phyloP scores from a whole-genome alignment of 2,329 filamentous ascomycete genomes.

The Fusarium luffae region DNA sequence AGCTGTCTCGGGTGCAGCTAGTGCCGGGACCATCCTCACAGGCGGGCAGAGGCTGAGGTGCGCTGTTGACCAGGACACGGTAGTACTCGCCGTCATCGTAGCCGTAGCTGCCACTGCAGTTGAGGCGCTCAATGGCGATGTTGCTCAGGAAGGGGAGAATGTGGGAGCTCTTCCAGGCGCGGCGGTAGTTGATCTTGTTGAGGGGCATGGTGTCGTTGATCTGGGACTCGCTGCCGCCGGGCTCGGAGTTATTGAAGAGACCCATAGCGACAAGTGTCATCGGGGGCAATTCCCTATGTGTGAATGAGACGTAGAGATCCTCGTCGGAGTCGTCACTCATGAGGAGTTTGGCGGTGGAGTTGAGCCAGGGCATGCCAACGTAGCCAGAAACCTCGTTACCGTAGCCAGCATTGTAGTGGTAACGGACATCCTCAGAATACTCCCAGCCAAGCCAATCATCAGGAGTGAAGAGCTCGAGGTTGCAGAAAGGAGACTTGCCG shows the following conservation, averaged over 20 bases:
- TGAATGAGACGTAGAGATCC: conserved; percentile 75
- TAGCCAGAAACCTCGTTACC: conserved; percentile 67
- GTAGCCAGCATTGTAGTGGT: conserved; percentile 74
- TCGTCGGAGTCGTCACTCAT: conserved; percentile 54
- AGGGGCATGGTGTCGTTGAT: conserved; percentile 74
- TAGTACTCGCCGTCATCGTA: conserved; percentile 49
- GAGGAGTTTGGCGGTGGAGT: conserved; percentile 66
- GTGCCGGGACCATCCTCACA: conserved; percentile 39
- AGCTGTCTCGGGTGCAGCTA: conserved; percentile 32
- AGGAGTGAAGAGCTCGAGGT: conserved; percentile 66
- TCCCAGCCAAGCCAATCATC: conserved; percentile 75
- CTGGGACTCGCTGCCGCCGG: conserved; percentile 57
- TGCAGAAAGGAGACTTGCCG: conserved; percentile 70
- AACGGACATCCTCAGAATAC: conserved; percentile 72
- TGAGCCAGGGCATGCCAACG: conserved; percentile 74
- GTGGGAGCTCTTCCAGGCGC: conserved; percentile 71
- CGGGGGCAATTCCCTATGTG: conserved; percentile 74
- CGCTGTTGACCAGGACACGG: conserved; percentile 41
- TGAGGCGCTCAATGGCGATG: conserved; percentile 72
- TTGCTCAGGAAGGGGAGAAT: conserved; percentile 74
- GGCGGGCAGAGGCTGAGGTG: conserved; percentile 30
- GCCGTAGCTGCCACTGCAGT: conserved; percentile 67
- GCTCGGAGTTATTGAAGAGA: conserved; percentile 74
- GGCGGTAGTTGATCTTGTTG: conserved; percentile 69
- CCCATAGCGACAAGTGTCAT: conserved; percentile 74